Base-by-base conservation (phyloP, 140 eudicot genomes). In the Anethum foeniculum region DNA sequence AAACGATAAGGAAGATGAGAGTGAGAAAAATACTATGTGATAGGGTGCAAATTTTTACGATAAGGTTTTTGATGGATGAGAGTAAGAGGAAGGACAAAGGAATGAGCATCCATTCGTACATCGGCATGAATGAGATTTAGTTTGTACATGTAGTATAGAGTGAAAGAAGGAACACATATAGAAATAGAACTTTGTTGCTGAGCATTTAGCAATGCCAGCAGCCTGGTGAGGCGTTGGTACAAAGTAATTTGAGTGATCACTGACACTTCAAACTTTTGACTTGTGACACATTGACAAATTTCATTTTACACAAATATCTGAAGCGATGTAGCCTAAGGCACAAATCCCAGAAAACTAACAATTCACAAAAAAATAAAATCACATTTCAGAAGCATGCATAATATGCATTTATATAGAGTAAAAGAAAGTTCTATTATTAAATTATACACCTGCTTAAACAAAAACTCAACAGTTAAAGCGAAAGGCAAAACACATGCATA, bases 131-230 rank as follows among this genome's bases (percentile, higher is more conserved):
- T n/a, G 15, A 58, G 32, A 13, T 58, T n/a, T n/a, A 58, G 32
- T n/a, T n/a, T 58, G 21, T 1, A 58, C 4, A 8, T 58, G 68
- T 23, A 23, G 14, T 58, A 7, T 58, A 7, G 68, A 58, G 68
- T n/a, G 32, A 23, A 23, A n/a, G 68, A 58, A 56, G 65, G 65
- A n/a, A 56, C 65, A 56, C 65, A 6, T 56, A 56, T 23, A 58
- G 32, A 58, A 58, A n/a, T 1, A 58, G 68, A 23, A n/a, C 68
- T 58, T 58, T 25, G 3, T 23, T 8, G 68, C 25, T 3, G 32
- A 58, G 68, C 32, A n/a, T 58, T 58, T 58, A 56, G 68, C 32
- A 58, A n/a, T 62, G 69, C 69, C 69, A 62, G 69, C 32, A 62
- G 69, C 34, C 36, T 10, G 30, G 14, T 58, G 68, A 58, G 68